Evolutionary conservation across 1,139 yeast genomes (phyloP), one percentile per base, ranked within the genome.

Genomic region (Pichia terricola): DNA sequence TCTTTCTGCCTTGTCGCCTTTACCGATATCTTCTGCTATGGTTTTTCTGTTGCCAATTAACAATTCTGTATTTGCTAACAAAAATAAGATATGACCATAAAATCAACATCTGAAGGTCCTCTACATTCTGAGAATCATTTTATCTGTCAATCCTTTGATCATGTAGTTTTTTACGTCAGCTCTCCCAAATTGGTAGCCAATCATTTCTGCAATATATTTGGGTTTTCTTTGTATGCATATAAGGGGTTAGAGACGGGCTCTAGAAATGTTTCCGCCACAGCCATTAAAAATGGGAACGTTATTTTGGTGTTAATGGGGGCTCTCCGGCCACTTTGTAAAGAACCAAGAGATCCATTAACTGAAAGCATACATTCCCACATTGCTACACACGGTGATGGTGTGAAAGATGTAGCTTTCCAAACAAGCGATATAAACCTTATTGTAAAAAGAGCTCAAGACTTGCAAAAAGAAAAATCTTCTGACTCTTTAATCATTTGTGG

Each of bases 351-450:
- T 35, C 51, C 46, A 26, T 47, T 56, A 22, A 56, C 70, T 11
- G 55, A 65, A n/a, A 66, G 64, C 28, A 69, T 75, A 28, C 70
- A 69, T 46, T 45, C 63, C 6, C 83, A 75, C 56, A 62, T 81
- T 16, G 58, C 59, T n/a, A 57, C 55, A 5, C 95, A 85, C 58
- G 89, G 94, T 1, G 91, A 83, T 55, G 84, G 86, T 3, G 84
- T 84, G 4, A 75, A 77, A 60, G 94, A 85, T 57, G 75, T 85
- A 8, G 73, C 86, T 0, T 79, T 84, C 52, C 58, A 58, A 22
- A 91, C 47, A 2, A 26, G 11, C 4, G 31, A 47, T 31, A 34
- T 47, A 4, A n/a, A 45, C 6, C 10, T 30, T 25, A 26, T 47
- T n/a, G 10, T 47, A 3, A 22, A 38, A 7, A 40, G 39, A 26